phyloP scores from a whole-genome alignment of 2,329 filamentous ascomycete genomes.

The Massarina eburnea region DNA sequence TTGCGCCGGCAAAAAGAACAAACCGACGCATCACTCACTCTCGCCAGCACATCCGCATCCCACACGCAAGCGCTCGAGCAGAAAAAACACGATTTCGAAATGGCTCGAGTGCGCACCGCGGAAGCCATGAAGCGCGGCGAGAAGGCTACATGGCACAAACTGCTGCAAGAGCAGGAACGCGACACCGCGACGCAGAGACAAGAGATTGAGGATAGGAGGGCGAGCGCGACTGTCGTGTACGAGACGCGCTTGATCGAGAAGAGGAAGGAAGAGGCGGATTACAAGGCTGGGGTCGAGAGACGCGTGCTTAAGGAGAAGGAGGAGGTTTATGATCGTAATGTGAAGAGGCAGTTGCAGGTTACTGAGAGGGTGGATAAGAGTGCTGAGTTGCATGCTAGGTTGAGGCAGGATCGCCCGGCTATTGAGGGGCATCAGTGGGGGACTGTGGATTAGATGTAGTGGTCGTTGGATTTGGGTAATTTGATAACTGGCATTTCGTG shows the following conservation, averaged over 20 bases:
- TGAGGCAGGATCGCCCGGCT: constrained; percentile 29
- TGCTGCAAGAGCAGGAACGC: constrained; percentile 32
- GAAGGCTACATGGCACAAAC: constrained; percentile 31
- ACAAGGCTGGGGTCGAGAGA: constrained; percentile 27
- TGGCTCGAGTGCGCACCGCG: constrained; percentile 31
- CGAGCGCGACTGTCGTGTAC: constrained; percentile 12
- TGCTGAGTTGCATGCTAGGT: constrained; percentile 30
- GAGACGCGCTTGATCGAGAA: constrained; percentile 26
- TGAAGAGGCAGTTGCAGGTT: constrained; percentile 32
- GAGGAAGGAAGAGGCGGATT: constrained; percentile 29
- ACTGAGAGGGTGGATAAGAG: constrained; percentile 34
- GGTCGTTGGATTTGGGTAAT: too few species aligned
- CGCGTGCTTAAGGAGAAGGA: constrained; percentile 36
- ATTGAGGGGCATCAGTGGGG: constrained; percentile 34
- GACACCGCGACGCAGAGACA: constrained; percentile 23
- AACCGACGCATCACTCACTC: constrained; percentile 26
- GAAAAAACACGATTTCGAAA: constrained; percentile 34
- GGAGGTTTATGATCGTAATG: constrained; percentile 35
- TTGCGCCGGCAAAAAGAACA: constrained; percentile 31
- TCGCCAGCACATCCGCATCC: constrained; percentile 19
- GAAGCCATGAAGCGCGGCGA: constrained; percentile 36
- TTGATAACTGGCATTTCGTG: too few species aligned
- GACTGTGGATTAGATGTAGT: constrained; percentile 23
- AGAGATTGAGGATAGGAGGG: constrained; percentile 26
- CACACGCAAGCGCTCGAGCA: constrained; percentile 28